Percentiles rank a stretch among this genome's conserved stretches.
phyloP scores from a whole-genome alignment of 2,329 filamentous ascomycete genomes.

The Shiraia sp. region DNA sequence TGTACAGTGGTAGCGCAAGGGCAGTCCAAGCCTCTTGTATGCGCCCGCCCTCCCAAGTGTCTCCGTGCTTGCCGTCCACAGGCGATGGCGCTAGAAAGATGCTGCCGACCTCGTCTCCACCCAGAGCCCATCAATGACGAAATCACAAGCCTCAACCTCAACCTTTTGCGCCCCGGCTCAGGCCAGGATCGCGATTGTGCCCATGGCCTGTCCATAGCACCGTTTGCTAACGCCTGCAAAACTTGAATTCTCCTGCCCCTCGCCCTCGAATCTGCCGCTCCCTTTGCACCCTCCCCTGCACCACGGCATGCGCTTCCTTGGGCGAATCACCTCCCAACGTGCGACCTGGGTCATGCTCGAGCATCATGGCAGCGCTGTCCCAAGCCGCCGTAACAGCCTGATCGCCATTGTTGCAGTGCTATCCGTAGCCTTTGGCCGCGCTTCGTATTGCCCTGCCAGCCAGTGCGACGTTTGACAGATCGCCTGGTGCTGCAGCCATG shows the following conservation, averaged over 20 bases:
- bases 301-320: constrained; percentile 10
- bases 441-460: constrained; percentile 2
- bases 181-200: constrained; percentile 8
- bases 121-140: constrained; percentile 24
- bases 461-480: constrained; percentile 9
- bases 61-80: constrained; percentile 25
- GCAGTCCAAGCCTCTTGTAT: constrained; percentile 8
- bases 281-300: constrained; percentile 10
- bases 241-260: constrained; percentile 14
- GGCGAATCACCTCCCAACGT: constrained; percentile 24
- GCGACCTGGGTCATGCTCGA: constrained; percentile 14
- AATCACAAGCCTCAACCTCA: too few relatives aligned
- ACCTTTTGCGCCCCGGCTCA: not conserved
- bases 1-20: constrained; percentile 9
- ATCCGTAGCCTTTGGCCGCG: constrained; percentile 1
- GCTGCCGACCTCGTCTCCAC: constrained; percentile 25
- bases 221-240: constrained; percentile 23
- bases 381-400: too few relatives aligned
- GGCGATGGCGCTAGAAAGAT: constrained; percentile 26
- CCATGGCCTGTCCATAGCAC: constrained; percentile 21
- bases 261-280: constrained; percentile 21
- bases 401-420: constrained; percentile 15
- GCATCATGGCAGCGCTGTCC: too few relatives aligned
- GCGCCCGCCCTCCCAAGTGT: too few relatives aligned
- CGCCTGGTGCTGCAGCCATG: too few relatives aligned